Evolutionary conservation across 2,329 filamentous ascomycete species (phyloP).

Genomic region (Fusarium sp.): DNA sequence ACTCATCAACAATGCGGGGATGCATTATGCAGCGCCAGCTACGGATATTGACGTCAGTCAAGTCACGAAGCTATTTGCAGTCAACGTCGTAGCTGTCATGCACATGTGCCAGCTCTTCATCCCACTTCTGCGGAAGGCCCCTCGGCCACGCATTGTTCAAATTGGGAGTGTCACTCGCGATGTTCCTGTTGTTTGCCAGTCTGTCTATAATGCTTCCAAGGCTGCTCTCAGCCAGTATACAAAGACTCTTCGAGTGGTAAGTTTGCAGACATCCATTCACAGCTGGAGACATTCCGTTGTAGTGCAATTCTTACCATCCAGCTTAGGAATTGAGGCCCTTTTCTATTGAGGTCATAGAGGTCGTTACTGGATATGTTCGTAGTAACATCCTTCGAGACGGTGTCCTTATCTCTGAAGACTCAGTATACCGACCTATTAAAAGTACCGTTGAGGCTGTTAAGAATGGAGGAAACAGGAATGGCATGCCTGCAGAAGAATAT

Average conservation of each 20-base stretch:
- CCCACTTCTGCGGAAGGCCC: accelerated
- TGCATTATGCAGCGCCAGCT: background rate
- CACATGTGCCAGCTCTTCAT: background rate
- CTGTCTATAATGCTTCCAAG: background rate
- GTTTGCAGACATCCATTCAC: background rate
- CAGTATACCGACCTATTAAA: background rate
- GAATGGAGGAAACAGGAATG: background rate
- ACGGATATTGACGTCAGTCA: background rate
- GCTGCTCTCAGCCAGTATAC: background rate
- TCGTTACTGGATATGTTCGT: background rate
- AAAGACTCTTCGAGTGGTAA: background rate
- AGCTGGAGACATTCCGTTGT: too few relatives aligned
- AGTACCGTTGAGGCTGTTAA: background rate
- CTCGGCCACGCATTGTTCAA: background rate
- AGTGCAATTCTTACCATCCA: too few relatives aligned
- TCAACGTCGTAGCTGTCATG: background rate
- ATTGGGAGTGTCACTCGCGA: background rate
- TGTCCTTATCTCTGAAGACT: background rate
- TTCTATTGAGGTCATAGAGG: background rate
- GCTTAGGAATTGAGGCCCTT: background rate
- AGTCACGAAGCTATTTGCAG: background rate
- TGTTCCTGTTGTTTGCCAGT: background rate
- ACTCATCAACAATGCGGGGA: background rate
- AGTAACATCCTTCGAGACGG: background rate
- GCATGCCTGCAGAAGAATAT: background rate